Conservation (phyloP, 2,329 filamentous ascomycete genomes). For the Phyllosticta paracitricarpa region DNA sequence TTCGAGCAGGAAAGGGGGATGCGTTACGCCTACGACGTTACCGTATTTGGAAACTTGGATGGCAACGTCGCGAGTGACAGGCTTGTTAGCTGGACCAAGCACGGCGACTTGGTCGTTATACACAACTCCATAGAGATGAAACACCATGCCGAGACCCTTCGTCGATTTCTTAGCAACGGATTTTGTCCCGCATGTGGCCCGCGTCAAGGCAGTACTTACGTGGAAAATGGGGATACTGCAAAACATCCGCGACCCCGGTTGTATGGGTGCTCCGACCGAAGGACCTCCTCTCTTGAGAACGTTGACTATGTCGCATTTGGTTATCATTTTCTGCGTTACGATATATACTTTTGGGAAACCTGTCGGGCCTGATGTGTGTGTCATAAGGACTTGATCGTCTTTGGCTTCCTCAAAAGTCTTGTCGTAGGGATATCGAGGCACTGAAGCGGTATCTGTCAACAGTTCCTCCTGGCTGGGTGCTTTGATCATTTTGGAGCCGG, state of each 20-base stretch:
- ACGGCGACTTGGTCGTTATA: not conserved
- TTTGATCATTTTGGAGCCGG: not conserved
- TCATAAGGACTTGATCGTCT: conserved; percentile 18
- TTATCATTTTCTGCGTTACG: conserved; percentile 2
- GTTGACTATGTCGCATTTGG: not conserved
- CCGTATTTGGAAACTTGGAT: not conserved
- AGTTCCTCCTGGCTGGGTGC: not conserved
- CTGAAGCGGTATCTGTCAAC: not conserved
- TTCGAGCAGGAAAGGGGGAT: not conserved
- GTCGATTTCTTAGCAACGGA: not conserved
- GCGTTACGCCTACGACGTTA: not conserved
- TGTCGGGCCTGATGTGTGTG: conserved; percentile 30
- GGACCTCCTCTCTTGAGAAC: not conserved
- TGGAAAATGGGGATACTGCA: not conserved
- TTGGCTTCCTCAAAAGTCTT: conserved; percentile 16
- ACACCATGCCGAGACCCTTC: not conserved
- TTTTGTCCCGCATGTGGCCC: not conserved
- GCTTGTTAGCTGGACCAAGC: not conserved
- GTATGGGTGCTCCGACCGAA: not conserved
- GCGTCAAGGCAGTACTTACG: not conserved
- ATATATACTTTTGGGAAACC: conserved; percentile 12
- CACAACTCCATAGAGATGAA: not conserved
- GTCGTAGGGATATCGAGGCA: conserved; percentile 14
- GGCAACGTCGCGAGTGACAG: not conserved
- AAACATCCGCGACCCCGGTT: not conserved